Base-by-base conservation (phyloP, 257 asterid species). In the Phtheirospermum japonicum region DNA sequence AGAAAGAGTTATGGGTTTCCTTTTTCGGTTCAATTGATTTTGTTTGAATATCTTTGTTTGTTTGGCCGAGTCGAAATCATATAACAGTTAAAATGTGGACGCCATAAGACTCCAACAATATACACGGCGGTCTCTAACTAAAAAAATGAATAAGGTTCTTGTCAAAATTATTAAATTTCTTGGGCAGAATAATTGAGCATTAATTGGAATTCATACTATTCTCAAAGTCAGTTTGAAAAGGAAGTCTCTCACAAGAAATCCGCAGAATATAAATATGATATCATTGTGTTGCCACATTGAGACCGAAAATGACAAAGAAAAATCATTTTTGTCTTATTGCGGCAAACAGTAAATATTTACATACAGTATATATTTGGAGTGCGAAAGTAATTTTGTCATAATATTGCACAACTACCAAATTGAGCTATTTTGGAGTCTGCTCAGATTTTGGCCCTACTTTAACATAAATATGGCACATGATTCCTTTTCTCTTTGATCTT, bases 271-370 rank as follows among this genome's bases (percentile, higher is more conserved):
- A 65, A 69, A 62, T 61, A 75, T 42, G 65, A 71, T 57, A 48
- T 57, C 52, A 66, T 74, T 45, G 53, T 62, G 74, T 78, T 74
- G 68, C 67, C 76, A 17, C 69, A 65, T 68, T 48, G 34, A 68
- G 62, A 37, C 60, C 67, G 78, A 72, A 75, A 79, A 71, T 65
- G 80, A 75, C 76, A 26, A 75, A 30, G 46, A 61, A 65, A 50
- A 61, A 45, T 50, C 23, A 72, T 14, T 72, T 57, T 72, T 57
- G 73, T 68, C 77, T 68, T 13, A 64, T 55, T 73, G 49, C 23
- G 37, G 4, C 2, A 37, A 51, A 68, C 39, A n/a, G 32, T 8
- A 17, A 49, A 56, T 56, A 37, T 42, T 13, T 43, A n/a, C 16
- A 4, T 23, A 23, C n/a, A n/a, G n/a, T n/a, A n/a, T n/a, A 57